Conservation (phyloP, 495 filamentous ascomycete genomes). For the Margaritispora aquatica region DNA sequence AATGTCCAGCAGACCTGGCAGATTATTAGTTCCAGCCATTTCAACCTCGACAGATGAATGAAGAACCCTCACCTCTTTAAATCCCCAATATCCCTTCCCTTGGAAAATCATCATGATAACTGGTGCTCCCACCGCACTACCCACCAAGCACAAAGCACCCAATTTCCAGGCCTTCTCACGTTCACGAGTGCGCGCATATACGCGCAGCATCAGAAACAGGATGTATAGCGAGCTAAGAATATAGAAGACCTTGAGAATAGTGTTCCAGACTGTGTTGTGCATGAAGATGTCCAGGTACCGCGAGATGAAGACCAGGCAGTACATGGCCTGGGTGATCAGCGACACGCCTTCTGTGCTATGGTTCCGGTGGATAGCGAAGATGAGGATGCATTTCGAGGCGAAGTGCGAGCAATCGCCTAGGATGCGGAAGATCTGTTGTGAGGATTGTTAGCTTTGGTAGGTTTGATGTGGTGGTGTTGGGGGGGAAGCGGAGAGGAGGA, state of each 20-base stretch:
- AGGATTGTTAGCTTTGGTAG: constrained; percentile 7
- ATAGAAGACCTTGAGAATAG: constrained; percentile 81
- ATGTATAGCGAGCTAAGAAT: constrained; percentile 81
- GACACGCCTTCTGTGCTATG: constrained; percentile 88
- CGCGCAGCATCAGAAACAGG: constrained; percentile 75
- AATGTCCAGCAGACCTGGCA: constrained; percentile 71
- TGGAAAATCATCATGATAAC: constrained; percentile 61
- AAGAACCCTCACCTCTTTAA: constrained; percentile 33
- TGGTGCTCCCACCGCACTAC: constrained; percentile 54
- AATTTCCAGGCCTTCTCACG: constrained; percentile 88
- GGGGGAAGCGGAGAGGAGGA: no score
- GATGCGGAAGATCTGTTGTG: constrained; percentile 77
- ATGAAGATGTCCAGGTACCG: constrained; percentile 81
- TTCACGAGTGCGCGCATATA: constrained; percentile 84
- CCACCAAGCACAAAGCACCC: constrained; percentile 55
- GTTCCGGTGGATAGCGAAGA: constrained; percentile 87
- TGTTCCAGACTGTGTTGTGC: constrained; percentile 49
- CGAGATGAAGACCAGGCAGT: constrained; percentile 76
- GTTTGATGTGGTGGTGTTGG: no score
- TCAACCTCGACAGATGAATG: neutral
- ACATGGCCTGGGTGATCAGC: constrained; percentile 89
- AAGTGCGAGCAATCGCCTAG: constrained; percentile 79
- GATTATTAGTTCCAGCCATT: neutral
- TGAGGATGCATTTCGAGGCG: constrained; percentile 78
- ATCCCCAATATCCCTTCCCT: constrained; percentile 30